Conservation (phyloP, 345 rosid genomes). For the Salix udensis region DNA sequence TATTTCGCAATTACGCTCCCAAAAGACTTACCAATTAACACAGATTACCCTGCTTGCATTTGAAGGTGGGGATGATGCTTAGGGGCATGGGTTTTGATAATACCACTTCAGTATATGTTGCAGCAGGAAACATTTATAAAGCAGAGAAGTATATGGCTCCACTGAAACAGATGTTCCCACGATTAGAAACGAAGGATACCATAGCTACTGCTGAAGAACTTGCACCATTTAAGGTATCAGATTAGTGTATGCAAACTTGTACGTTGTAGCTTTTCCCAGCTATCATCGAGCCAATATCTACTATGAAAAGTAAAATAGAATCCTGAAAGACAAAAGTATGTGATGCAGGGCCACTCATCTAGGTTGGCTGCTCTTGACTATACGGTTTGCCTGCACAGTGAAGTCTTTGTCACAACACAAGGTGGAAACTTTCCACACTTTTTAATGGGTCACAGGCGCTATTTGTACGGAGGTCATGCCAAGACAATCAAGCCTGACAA, state of each 20-base stretch:
- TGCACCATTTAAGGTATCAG: constrained; percentile 73
- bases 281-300: not conserved
- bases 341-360: constrained; percentile 75
- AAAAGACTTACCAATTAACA: not conserved
- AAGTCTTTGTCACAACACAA: constrained; percentile 94
- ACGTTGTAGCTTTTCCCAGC: not conserved
- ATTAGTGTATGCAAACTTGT: not conserved
- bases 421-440: constrained; percentile 99
- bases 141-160: constrained; percentile 91
- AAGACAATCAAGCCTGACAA: constrained; percentile 89
- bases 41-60: not conserved
- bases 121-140: constrained; percentile 90
- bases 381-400: constrained; percentile 88
- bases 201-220: constrained; percentile 76
- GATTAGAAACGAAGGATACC: constrained; percentile 80
- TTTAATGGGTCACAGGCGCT: constrained; percentile 90
- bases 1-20: not conserved
- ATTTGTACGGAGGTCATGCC: constrained; percentile 84
- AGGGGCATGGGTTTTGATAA: constrained; percentile 96
- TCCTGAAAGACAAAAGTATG: constrained; percentile 5
- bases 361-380: constrained; percentile 96
- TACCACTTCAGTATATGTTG: constrained; percentile 68
- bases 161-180: constrained; percentile 85
- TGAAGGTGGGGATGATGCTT: constrained; percentile 96
- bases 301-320: not conserved